Base-by-base conservation (phyloP, 1,139 yeast species). In the Spathaspora sp. region DNA sequence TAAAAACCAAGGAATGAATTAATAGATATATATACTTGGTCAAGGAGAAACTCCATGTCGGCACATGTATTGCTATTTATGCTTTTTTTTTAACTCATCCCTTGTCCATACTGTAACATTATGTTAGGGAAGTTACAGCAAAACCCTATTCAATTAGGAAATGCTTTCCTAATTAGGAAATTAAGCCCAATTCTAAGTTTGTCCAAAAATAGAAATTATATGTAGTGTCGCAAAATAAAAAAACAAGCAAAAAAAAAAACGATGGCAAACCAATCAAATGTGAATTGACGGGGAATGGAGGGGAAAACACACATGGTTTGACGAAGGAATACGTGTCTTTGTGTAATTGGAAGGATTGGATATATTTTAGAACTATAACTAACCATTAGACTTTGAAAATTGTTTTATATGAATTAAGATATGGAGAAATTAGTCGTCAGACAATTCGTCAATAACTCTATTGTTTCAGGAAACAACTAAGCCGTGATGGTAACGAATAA, bases 151-250 rank as follows among this genome's bases (percentile, higher is more conserved):
- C 8, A 29, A n/a, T n/a, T n/a, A 15, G 37, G 37, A 33, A 33
- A 33, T 3, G 9, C 37, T 41, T 41, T 41, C 43, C 43, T 41
- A 39, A 25, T 26, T 43, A 33, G 39, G 46, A 24, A 43, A 33
- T 43, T 26, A 8, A 11, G 13, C 25, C 23, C 39, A 15, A 31
- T n/a, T n/a, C n/a, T 17, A 34, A 33, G 37, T 6, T 26, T 26
- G 5, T 26, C 29, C 29, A 26, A 8, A 11, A 26, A 26, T 26
- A 26, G 29, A 26, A 26, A 26, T 26, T 26, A 26, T 26, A 20
- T 26, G 29, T 26, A 10, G 9, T 26, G 29, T 9, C 29, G n/a
- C 29, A 26, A 26, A 26, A 26, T 8, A 5, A 26, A 10, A 10
- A 26, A 26, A 26, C 3, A 9, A 9, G 11, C n/a, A 27, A 27